phyloP scores from a whole-genome alignment of 176 grass and related monocot species.

The Panicum miliaceum region DNA sequence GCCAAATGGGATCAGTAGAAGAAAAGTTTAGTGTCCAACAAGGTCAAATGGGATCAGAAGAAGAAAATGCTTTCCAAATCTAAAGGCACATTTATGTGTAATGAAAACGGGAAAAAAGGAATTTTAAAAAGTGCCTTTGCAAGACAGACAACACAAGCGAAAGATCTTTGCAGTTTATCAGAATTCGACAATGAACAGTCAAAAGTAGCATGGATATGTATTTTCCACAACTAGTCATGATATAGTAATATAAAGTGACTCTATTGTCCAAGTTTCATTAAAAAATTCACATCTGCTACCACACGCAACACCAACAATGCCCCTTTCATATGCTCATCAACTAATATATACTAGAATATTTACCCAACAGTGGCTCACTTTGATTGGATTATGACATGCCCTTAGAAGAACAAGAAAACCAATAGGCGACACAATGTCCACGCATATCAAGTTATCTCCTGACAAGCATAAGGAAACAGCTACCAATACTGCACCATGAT shows the following conservation, averaged over 20 bases:
- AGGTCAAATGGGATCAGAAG: not conserved
- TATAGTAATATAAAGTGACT: constrained; percentile 22
- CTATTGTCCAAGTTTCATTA: not conserved
- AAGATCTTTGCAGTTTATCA: not conserved
- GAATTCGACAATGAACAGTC: not conserved
- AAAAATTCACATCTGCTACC: not conserved
- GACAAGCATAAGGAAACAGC: not conserved
- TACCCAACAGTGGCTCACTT: not conserved
- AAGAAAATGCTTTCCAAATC: constrained; percentile 26
- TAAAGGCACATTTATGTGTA: not conserved
- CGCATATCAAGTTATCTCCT: not conserved
- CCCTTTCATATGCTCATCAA: not conserved
- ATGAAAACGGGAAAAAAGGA: not conserved
- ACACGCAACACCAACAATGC: not conserved
- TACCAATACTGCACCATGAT: not conserved
- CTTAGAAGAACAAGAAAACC: constrained; percentile 4
- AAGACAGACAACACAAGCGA: constrained; percentile 25
- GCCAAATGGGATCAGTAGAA: not conserved
- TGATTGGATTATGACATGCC: constrained; percentile 17
- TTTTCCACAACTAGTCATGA: constrained; percentile 18
- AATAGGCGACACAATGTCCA: not conserved
- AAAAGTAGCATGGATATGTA: constrained; percentile 1
- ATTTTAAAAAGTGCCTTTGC: not conserved
- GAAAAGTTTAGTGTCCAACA: constrained; percentile 2
- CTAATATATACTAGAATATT: not conserved